These are phyloP conservation scores for Pichia sp. DNA, from an alignment of 1,139 yeast genomes.

Conservation along the genomic window DNA sequence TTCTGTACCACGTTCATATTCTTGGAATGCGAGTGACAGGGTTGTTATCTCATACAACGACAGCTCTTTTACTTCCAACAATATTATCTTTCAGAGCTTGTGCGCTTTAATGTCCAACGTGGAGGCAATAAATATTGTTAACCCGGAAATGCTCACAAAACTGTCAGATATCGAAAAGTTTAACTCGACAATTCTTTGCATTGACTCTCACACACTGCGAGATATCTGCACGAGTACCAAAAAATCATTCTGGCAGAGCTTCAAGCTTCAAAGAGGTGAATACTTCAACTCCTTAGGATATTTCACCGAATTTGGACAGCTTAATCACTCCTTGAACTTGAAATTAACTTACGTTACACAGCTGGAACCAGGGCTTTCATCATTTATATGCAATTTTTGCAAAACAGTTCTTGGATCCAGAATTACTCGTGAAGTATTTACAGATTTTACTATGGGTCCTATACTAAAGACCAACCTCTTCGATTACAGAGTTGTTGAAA, in stretches of 20 bases:
- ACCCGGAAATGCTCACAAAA: constrained; percentile 3
- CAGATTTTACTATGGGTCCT: constrained; percentile 48
- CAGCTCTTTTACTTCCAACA: constrained; percentile 13
- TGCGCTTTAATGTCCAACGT: constrained; percentile 22
- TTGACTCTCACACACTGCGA: constrained; percentile 13
- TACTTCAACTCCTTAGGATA: constrained; percentile 31
- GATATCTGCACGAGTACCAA: constrained; percentile 8
- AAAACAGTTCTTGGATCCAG: constrained; percentile 44
- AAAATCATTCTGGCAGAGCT: constrained; percentile 11
- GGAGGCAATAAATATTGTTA: constrained; percentile 12
- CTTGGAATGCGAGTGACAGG: constrained; percentile 35
- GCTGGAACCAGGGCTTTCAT: constrained; percentile 18
- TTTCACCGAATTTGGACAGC: constrained; percentile 29
- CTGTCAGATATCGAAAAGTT: constrained; percentile 6
- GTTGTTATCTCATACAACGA: constrained; percentile 33
- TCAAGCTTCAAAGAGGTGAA: constrained; percentile 18
- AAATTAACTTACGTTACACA: constrained; percentile 18
- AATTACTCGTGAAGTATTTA: constrained; percentile 45
- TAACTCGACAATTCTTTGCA: constrained; percentile 20
- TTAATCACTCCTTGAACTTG: constrained; percentile 11
- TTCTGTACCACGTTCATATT: constrained; percentile 45
- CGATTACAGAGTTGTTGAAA: constrained; percentile 46
- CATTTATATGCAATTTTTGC: constrained; percentile 33
- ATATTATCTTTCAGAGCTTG: constrained; percentile 19
- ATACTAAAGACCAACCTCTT: constrained; percentile 50